Conservation (phyloP, 331 rosid species). For the Stylosanthes scabra region DNA sequence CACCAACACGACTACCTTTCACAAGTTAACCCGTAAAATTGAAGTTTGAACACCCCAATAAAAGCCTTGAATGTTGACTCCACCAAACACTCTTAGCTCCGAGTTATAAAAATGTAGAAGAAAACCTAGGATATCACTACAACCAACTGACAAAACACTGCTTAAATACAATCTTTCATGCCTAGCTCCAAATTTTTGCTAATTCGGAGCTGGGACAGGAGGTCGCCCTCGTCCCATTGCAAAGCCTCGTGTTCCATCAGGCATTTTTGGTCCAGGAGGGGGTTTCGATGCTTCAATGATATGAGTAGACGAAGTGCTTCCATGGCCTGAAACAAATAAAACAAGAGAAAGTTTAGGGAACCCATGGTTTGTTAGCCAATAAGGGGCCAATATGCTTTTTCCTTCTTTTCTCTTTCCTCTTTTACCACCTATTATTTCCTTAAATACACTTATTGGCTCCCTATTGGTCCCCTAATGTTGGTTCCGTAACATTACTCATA, state of each 20-base stretch:
- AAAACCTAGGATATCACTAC: constrained; percentile 9
- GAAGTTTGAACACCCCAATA: constrained; percentile 24
- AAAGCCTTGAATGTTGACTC: constrained; percentile 37
- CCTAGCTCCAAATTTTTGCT: constrained; percentile 33
- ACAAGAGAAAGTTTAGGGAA: too few relatives aligned
- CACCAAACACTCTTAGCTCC: constrained; percentile 11
- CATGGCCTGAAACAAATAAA: constrained; percentile 67
- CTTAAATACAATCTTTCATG: constrained; percentile 31
- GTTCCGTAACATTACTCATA: too few relatives aligned
- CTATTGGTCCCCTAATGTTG: too few relatives aligned
- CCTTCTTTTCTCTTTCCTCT: too few relatives aligned
- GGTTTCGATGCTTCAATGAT: constrained; percentile 73
- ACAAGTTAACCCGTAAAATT: constrained; percentile 20
- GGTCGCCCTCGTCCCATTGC: constrained; percentile 94
- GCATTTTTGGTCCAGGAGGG: constrained; percentile 98
- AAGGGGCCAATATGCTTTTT: too few relatives aligned
- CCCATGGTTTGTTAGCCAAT: too few relatives aligned
- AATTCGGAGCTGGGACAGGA: constrained; percentile 50
- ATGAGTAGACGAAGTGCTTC: constrained; percentile 62
- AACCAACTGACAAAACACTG: constrained; percentile 33
- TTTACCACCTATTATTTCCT: too few relatives aligned
- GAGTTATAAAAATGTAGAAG: constrained; percentile 19
- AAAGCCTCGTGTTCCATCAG: constrained; percentile 96
- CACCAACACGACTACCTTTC: constrained; percentile 29
- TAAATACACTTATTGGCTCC: too few relatives aligned